Base-by-base conservation (phyloP, 129 eudicot genomes). In the Oenanthe sinensis region DNA sequence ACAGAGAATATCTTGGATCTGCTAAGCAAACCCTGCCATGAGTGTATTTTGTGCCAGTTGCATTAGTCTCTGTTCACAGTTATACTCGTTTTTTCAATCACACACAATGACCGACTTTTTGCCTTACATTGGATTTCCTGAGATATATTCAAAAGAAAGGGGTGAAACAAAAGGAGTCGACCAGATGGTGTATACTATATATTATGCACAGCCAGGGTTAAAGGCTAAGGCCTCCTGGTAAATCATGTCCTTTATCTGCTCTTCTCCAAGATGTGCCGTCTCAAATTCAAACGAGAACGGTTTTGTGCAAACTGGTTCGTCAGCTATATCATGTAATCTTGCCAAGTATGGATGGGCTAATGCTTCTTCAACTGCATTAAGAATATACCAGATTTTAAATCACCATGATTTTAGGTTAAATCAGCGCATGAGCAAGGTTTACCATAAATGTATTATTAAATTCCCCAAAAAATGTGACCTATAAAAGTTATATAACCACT, bases 281-380 rank as follows among this genome's bases (percentile, higher is more conserved):
- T 93, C 98, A 77, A 93, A 93, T 71, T 93, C 98, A 62, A 91
- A 93, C 19, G 97, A 88, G 83, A 93, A 93, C 48, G 98, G 82
- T 37, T 83, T 73, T 17, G 85, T 26, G 81, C 98, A 93, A 10
- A 91, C 80, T 45, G 98, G 98, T 69, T 93, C 98, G 73, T 93
- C 98, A 15, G 96, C 93, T 49, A 79, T 40, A 81, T 93, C 98
- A 47, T 93, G 98, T 76, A 93, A 74, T 80, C 86, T 86, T 73
- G 86, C 97, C 26, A 93, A 90, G 79, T 89, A 93, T 3, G 98
- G 97, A 80, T 93, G 98, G 28, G 82, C 92, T 50, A 93, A 82
- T 63, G 98, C 98, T 86, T 85, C 88, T 71, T 88, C 97, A 28
- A 93, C 98, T 93, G 89, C 85, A 84, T 44, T n/a, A n/a, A 75